Percentiles rank a stretch among this genome's conserved stretches.
These are phyloP conservation scores for Brettanomyces anomalus DNA, from an alignment of 805 yeast species.

Conservation along the genomic window DNA sequence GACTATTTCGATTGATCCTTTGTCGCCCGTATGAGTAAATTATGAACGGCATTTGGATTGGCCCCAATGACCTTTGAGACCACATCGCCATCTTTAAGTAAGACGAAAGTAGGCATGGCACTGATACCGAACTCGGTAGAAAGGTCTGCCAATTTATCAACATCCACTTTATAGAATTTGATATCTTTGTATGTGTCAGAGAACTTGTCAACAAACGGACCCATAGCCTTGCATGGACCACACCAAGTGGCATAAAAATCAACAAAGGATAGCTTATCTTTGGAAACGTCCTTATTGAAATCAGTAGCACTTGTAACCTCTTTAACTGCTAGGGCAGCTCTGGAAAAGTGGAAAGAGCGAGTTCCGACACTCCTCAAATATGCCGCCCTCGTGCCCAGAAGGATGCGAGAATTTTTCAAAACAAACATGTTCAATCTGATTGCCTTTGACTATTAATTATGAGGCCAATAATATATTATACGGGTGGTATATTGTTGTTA, in stretches of 20 bases:
- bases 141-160: slow-evolving; percentile 51
- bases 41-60: slow-evolving; percentile 30
- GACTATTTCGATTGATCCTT: slow-evolving; percentile 7
- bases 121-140: slow-evolving; percentile 53
- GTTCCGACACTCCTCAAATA: not conserved
- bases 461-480: no score
- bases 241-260: slow-evolving; percentile 73
- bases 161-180: slow-evolving; percentile 61
- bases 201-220: slow-evolving; percentile 42
- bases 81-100: slow-evolving; percentile 52
- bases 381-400: no score
- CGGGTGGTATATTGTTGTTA: no score
- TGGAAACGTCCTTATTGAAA: slow-evolving; percentile 26
- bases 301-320: slow-evolving; percentile 27
- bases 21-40: slow-evolving; percentile 19
- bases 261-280: slow-evolving; percentile 39
- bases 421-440: no score
- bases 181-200: slow-evolving; percentile 40
- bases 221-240: slow-evolving; percentile 69
- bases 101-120: slow-evolving; percentile 71
- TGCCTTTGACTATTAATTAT: no score
- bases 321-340: slow-evolving; percentile 15
- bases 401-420: no score
- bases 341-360: slow-evolving; percentile 4
- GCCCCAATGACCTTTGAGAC: slow-evolving; percentile 61